phyloP scores from a whole-genome alignment of 768 basidiomycete species.

The Mycena capillaripes region DNA sequence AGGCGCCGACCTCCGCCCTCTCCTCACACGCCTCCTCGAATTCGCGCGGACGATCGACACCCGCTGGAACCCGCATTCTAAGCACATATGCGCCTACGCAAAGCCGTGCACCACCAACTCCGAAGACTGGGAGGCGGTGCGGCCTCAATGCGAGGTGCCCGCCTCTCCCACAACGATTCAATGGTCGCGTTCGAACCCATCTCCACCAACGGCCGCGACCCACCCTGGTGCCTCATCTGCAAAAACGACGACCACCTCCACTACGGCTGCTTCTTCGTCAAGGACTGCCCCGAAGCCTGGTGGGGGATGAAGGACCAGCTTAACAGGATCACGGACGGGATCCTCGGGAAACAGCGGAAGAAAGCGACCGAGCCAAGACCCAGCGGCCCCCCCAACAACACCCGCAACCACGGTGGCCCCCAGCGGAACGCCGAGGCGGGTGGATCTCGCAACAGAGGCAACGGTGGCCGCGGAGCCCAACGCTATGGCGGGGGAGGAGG shows the following conservation, averaged over 20 bases:
- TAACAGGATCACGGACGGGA: no score
- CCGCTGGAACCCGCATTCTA: not conserved
- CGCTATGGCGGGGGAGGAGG: no score
- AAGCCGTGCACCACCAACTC: not conserved
- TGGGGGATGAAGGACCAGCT: not conserved
- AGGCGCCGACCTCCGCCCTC: not conserved
- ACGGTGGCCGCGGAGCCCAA: no score
- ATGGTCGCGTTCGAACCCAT: not conserved
- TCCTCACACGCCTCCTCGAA: not conserved
- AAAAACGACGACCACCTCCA: conserved; percentile 19
- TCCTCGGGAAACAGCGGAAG: no score
- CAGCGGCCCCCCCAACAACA: no score
- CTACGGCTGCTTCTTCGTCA: not conserved
- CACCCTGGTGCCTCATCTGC: not conserved
- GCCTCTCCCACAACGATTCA: not conserved
- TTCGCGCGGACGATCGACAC: not conserved
- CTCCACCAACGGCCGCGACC: not conserved
- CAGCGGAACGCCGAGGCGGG: no score
- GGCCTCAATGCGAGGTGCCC: not conserved
- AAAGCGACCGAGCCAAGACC: no score
- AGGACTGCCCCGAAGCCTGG: not conserved
- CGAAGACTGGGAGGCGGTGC: conserved; percentile 1
- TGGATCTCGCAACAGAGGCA: no score
- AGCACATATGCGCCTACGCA: not conserved
- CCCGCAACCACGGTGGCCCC: no score